Evolutionary conservation across 2,329 filamentous ascomycete species (phyloP).

Genomic region (Sporothrix inflata): DNA sequence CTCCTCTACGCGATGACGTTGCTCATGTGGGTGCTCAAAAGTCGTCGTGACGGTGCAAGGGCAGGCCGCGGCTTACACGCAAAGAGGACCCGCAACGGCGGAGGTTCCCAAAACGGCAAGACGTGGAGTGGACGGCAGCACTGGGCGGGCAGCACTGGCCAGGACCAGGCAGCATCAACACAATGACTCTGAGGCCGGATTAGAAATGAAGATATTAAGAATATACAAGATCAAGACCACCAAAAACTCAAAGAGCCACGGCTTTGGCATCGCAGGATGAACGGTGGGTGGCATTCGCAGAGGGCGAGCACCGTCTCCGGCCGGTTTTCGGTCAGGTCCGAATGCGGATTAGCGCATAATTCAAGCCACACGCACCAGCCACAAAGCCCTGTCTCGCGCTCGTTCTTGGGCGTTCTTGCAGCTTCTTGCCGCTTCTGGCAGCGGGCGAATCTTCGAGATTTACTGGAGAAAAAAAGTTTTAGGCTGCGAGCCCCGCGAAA

Average conservation of each 20-base stretch:
- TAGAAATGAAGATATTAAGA: neutral
- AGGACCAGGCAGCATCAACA: neutral
- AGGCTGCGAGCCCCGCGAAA: slow-evolving; percentile 7
- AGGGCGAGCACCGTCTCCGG: too few relatives aligned
- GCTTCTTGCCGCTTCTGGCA: slow-evolving; percentile 30
- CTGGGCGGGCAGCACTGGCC: too few relatives aligned
- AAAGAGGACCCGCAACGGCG: neutral
- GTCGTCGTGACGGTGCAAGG: neutral
- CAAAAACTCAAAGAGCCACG: neutral
- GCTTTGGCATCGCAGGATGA: neutral
- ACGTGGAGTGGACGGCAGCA: too few relatives aligned
- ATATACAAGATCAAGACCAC: neutral
- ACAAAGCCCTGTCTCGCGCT: neutral
- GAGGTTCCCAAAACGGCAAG: slow-evolving; percentile 5
- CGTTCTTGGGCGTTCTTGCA: slow-evolving; percentile 11
- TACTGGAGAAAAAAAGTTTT: neutral
- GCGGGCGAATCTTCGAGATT: neutral
- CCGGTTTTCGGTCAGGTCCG: neutral
- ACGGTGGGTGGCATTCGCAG: too few relatives aligned
- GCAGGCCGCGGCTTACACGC: neutral
- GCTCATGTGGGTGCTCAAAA: neutral
- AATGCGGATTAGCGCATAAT: neutral
- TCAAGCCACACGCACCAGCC: neutral
- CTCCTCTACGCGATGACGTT: neutral
- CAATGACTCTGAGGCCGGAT: neutral